Base-by-base conservation (phyloP, 768 basidiomycete species). In the Pisolithus marmoratus region DNA sequence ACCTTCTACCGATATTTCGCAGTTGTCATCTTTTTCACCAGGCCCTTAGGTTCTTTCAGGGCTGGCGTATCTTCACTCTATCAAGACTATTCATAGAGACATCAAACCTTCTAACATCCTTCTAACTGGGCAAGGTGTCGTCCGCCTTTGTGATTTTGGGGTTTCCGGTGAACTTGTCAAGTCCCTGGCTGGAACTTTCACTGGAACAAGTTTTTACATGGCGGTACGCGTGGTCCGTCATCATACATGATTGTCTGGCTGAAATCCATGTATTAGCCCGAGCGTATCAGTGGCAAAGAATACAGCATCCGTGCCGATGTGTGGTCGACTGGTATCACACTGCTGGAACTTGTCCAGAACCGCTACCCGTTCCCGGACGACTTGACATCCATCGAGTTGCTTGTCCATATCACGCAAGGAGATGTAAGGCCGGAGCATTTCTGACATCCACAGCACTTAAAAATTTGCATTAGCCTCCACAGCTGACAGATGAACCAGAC, bases 201-300 rank as follows among this genome's bases (percentile, higher is more conserved):
- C 95, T 1, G 96, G 96, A 7, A 98, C 95, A 41, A 93, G 93
- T 65, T 88, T 90, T 58, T 99, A 98, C 71, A 98, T 98, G 95
- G 94, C 96, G 58, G 95, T 97, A 62, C 69, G 94, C 82, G 26
- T 20, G 22, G 46, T 40, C 12, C 3, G 40, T 9, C 5, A 29
- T 29, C 19, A n/a, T 31, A 36, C 7, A 24, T 26, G 3, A 8
- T 6, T 8, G 5, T 37, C 11, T 50, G 26, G 17, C 38, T 63
- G 42, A 64, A 19, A 37, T 31, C 45, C 20, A 27, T 43, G 50
- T 37, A 56, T 48, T 57, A 93, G 90, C 95, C 95, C 46, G 95
- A 97, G 70, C 86, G 95, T 55, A 94, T 98, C 54, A 85, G 84
- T 60, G 95, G 95, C 5, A 80, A 86, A 50, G 83, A 87, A 58